phyloP scores from a whole-genome alignment of 2,329 filamentous ascomycete genomes.

The Clarireedia hainanense region DNA sequence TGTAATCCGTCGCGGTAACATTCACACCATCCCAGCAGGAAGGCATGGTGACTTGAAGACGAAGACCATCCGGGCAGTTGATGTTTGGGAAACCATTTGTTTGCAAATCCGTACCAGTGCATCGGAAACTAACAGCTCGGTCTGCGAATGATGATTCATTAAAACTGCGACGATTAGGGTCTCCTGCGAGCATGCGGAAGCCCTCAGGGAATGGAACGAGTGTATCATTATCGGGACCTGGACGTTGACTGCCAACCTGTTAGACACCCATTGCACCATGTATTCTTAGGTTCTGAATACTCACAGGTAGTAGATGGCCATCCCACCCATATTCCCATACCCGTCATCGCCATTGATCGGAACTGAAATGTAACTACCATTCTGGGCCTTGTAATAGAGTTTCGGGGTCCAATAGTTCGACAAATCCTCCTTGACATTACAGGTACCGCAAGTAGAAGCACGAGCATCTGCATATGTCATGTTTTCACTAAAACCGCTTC shows the following conservation, averaged over 20 bases:
- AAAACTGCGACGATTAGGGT: slow-evolving; percentile 20
- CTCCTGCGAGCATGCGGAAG: slow-evolving; percentile 39
- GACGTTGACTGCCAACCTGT: neutral
- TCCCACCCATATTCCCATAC: slow-evolving; percentile 12
- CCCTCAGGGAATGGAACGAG: slow-evolving; percentile 25
- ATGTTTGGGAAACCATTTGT: slow-evolving; percentile 46
- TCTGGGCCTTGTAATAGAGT: slow-evolving; percentile 25
- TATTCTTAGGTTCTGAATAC: neutral
- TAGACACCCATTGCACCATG: neutral
- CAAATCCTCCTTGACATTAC: slow-evolving; percentile 30
- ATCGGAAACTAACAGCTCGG: slow-evolving; percentile 37
- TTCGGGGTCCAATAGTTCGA: slow-evolving; percentile 31
- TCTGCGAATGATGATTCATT: slow-evolving; percentile 5
- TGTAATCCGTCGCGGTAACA: slow-evolving; percentile 46
- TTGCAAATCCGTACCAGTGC: slow-evolving; percentile 37
- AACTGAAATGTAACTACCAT: slow-evolving; percentile 28
- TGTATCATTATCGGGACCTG: slow-evolving; percentile 5
- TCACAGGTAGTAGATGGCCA: slow-evolving; percentile 34
- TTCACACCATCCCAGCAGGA: slow-evolving; percentile 54
- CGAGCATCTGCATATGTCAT: slow-evolving; percentile 29
- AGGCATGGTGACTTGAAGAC: slow-evolving; percentile 49
- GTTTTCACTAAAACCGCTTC: slow-evolving; percentile 33
- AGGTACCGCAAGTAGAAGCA: slow-evolving; percentile 26
- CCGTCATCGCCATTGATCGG: slow-evolving; percentile 30
- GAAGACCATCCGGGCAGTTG: slow-evolving; percentile 44